phyloP scores from a whole-genome alignment of 1,284 basidiomycete species.

The Ganoderma meredithae region DNA sequence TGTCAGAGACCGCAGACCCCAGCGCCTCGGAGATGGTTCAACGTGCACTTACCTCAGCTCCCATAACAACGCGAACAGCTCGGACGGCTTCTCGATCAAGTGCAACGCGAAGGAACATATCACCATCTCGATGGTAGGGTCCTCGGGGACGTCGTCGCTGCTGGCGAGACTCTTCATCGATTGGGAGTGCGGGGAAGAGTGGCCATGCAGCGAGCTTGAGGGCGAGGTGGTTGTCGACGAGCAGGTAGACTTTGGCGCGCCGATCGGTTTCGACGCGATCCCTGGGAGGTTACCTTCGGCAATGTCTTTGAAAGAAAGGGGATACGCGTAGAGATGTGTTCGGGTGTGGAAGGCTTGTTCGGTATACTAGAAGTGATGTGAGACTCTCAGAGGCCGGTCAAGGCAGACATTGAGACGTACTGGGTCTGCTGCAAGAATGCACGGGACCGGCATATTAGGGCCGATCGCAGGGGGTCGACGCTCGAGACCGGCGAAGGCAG shows the following conservation, averaged over 20 bases:
- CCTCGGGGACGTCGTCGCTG: conserved; percentile 6
- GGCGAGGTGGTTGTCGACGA: conserved; percentile 22
- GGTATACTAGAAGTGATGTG: conserved; percentile 51
- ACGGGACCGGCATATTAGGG: conserved; percentile 33
- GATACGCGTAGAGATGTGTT: conserved; percentile 55
- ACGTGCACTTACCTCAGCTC: conserved; percentile 49
- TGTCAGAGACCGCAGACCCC: background rate
- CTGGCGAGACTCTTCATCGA: conserved; percentile 14
- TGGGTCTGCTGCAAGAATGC: conserved; percentile 47
- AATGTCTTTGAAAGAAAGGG: conserved; percentile 61
- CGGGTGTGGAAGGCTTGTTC: conserved; percentile 55
- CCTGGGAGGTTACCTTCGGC: conserved; percentile 55
- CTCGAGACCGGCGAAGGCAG: conserved; percentile 10
- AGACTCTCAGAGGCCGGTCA: background rate
- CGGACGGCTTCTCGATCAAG: conserved; percentile 66
- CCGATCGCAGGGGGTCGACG: conserved; percentile 28
- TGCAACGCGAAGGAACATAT: conserved; percentile 79
- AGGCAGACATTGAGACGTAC: conserved; percentile 39
- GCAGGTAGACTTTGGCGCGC: conserved; percentile 28
- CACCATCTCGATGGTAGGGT: conserved; percentile 59
- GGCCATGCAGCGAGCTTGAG: conserved; percentile 23
- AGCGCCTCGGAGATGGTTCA: background rate
- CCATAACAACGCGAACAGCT: conserved; percentile 69
- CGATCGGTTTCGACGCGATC: conserved; percentile 29
- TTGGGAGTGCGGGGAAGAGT: conserved; percentile 1